Conservation (phyloP, 495 filamentous ascomycete genomes). For the Penicillium taxi region DNA sequence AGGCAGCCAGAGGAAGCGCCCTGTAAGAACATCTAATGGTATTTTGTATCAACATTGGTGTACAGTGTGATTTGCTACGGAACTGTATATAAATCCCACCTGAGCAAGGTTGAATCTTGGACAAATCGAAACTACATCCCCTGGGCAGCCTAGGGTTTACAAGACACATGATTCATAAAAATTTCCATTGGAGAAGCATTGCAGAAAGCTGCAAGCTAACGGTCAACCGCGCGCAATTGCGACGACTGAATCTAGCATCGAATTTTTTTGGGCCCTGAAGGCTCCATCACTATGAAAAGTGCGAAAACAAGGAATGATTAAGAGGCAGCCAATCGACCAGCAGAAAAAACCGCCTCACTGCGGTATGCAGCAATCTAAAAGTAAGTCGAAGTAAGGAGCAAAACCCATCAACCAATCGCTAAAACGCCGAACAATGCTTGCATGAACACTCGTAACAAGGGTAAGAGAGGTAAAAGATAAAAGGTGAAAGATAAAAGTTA, state of each 20-base stretch:
- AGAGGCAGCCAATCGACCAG: constrained; percentile 53
- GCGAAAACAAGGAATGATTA: constrained; percentile 23
- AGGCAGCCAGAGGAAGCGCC: constrained; percentile 16
- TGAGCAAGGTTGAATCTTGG: too few species aligned
- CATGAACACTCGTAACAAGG: constrained; percentile 34
- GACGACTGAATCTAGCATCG: constrained; percentile 14
- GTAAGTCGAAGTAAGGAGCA: constrained; percentile 22
- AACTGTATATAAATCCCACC: too few species aligned
- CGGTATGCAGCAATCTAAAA: constrained; percentile 47
- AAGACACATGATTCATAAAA: too few species aligned
- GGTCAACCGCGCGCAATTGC: too few species aligned
- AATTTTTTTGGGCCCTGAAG: constrained; percentile 24
- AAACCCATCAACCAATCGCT: constrained; percentile 39
- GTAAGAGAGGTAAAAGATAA: constrained; percentile 1
- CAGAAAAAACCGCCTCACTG: constrained; percentile 50
- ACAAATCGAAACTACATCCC: too few species aligned
- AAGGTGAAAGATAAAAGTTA: not conserved
- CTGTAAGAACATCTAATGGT: constrained; percentile 23
- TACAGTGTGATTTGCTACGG: too few species aligned
- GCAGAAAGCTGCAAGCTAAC: too few species aligned
- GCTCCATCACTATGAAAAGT: constrained; percentile 9
- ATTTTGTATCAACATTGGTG: not conserved
- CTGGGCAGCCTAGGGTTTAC: too few species aligned
- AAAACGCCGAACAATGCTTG: constrained; percentile 46
- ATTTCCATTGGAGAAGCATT: too few species aligned